Evolutionary conservation across 345 rosid genomes (phyloP).

Genomic region (Eucalyptus decipiens): DNA sequence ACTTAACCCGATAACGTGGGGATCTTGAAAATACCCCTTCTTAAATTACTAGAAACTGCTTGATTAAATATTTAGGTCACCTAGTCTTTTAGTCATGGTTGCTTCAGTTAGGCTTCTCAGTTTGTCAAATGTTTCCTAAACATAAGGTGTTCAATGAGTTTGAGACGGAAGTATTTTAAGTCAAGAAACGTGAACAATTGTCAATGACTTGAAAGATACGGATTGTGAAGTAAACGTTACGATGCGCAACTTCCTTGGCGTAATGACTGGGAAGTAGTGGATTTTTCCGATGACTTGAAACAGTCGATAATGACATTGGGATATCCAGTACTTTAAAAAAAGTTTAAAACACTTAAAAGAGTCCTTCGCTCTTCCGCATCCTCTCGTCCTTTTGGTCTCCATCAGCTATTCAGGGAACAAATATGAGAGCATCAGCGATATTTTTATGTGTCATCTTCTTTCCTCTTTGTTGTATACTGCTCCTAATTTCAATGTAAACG

Average conservation of each 20-base stretch:
- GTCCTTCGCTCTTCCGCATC: neutral
- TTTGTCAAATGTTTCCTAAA: neutral
- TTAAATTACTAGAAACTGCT: neutral
- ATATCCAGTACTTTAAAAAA: neutral
- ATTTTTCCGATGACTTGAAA: neutral
- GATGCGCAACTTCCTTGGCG: neutral
- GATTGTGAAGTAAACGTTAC: neutral
- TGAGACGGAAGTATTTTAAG: neutral
- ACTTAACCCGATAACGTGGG: neutral
- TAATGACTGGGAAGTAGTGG: neutral
- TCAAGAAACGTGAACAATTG: neutral
- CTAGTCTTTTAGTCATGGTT: neutral
- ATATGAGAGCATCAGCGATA: neutral
- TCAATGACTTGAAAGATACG: neutral
- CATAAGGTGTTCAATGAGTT: neutral
- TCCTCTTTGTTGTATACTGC: neutral
- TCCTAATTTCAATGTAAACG: neutral
- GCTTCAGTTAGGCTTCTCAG: neutral
- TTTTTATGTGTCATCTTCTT: neutral
- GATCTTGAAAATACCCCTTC: neutral
- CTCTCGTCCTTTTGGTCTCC: neutral
- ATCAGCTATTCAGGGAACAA: conserved; percentile 14
- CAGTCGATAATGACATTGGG: neutral
- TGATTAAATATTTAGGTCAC: neutral
- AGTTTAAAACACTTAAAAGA: neutral